Percentiles rank a stretch among this genome's conserved stretches.
These are phyloP conservation scores for Crithidia fasciculata DNA, from an alignment of 208 protist genomes.

Conservation along the genomic window DNA sequence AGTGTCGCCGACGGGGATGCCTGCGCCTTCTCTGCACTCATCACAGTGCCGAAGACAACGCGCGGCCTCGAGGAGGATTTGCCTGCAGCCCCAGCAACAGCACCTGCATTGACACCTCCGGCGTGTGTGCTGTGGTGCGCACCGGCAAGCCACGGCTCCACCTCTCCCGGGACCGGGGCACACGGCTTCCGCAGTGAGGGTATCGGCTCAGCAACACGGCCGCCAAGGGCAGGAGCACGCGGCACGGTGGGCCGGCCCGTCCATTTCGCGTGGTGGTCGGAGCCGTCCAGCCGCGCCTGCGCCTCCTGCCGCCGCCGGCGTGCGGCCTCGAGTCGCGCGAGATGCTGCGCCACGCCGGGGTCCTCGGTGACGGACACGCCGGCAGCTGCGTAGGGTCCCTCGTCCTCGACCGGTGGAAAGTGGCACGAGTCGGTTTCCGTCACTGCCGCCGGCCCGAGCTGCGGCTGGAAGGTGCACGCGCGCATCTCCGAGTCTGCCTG, in stretches of 20 bases:
- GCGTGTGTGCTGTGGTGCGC: background rate
- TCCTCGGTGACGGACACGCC: slow-evolving; percentile 24
- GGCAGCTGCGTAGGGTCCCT: slow-evolving; percentile 2
- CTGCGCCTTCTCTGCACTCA: background rate
- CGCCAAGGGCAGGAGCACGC: slow-evolving; percentile 39
- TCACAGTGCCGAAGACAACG: slow-evolving; percentile 14
- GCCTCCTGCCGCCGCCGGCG: slow-evolving; percentile 34
- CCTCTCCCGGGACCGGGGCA: slow-evolving; percentile 4
- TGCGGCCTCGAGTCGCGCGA: slow-evolving; percentile 42
- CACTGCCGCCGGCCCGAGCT: slow-evolving; percentile 14
- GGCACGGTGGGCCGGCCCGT: slow-evolving; percentile 45
- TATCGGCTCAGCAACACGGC: slow-evolving; percentile 41
- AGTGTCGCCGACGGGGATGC: background rate
- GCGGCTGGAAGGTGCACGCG: slow-evolving; percentile 60
- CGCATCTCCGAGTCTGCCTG: slow-evolving; percentile 27
- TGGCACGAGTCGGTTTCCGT: background rate
- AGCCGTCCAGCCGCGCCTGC: slow-evolving; percentile 37
- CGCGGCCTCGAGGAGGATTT: slow-evolving; percentile 14
- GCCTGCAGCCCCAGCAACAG: background rate
- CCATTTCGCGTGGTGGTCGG: slow-evolving; percentile 32
- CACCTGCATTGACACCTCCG: no score
- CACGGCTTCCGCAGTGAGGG: slow-evolving; percentile 61
- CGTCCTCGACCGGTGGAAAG: slow-evolving; percentile 1
- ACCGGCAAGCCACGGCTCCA: slow-evolving; percentile 14
- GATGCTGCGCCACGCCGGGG: slow-evolving; percentile 42